These are phyloP conservation scores for Pestalotiopsis sp. DNA, from an alignment of 2,329 filamentous ascomycete species.

Conservation along the genomic window DNA sequence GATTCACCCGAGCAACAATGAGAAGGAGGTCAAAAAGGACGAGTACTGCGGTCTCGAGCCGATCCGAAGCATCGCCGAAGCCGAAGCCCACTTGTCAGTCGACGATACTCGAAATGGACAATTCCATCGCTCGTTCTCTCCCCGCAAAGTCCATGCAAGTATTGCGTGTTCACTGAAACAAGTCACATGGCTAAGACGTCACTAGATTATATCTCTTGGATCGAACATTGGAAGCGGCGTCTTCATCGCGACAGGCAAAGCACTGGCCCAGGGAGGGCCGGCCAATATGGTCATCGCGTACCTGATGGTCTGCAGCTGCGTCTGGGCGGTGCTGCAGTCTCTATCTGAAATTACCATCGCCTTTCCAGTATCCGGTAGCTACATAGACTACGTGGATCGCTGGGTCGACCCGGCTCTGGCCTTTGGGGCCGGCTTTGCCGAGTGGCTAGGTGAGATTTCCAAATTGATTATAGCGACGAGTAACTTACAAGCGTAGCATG, in stretches of 20 bases:
- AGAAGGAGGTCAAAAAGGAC: neutral
- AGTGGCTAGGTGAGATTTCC: constrained; percentile 18
- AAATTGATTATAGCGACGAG: neutral
- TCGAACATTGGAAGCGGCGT: constrained; percentile 37
- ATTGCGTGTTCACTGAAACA: neutral
- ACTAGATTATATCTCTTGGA: constrained; percentile 25
- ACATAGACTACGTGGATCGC: constrained; percentile 39
- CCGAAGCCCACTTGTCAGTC: neutral
- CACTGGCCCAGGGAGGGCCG: constrained; percentile 32
- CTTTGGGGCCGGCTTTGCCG: constrained; percentile 38
- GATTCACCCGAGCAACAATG: neutral
- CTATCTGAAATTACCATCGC: constrained; percentile 39
- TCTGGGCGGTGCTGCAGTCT: constrained; percentile 18
- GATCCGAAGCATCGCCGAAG: neutral
- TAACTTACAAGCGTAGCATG: neutral
- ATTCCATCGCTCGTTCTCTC: neutral
- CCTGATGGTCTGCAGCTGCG: constrained; percentile 23
- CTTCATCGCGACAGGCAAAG: constrained; percentile 38
- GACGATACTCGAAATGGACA: neutral
- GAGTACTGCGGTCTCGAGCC: neutral
- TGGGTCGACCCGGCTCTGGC: constrained; percentile 40
- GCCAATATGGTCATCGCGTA: constrained; percentile 36
- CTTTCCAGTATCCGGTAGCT: constrained; percentile 38
- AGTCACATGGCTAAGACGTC: neutral
- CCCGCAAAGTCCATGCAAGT: neutral